These are phyloP conservation scores for Nemania diffusa DNA, from an alignment of 2,329 filamentous ascomycete genomes.

Conservation along the genomic window DNA sequence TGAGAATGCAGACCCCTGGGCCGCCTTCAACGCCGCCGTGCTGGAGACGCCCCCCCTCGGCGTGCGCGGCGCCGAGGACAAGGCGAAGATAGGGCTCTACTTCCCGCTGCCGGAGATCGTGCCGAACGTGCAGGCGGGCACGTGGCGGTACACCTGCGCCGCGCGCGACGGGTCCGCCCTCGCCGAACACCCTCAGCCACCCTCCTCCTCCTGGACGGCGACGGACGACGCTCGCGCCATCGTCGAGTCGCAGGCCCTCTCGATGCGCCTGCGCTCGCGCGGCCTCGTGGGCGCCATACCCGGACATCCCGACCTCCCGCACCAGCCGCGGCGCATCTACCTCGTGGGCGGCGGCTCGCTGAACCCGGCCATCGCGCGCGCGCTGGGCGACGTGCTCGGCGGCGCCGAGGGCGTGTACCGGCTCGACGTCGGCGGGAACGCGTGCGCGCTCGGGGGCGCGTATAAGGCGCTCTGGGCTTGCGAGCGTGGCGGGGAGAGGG, in stretches of 20 bases:
- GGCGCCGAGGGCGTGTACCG: conserved; percentile 90
- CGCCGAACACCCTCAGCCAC: conserved; percentile 44
- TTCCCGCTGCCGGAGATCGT: conserved; percentile 97
- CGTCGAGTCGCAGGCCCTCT: conserved; percentile 94
- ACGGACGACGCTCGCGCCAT: conserved; percentile 84
- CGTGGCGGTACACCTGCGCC: conserved; percentile 80
- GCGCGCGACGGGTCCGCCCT: conserved; percentile 66
- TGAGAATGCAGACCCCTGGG: conserved; percentile 69
- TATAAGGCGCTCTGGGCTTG: conserved; percentile 97
- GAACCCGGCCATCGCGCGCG: conserved; percentile 87
- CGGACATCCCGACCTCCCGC: conserved; percentile 63
- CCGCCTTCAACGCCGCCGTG: conserved; percentile 79
- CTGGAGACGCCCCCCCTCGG: conserved; percentile 76
- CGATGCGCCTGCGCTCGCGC: conserved; percentile 84
- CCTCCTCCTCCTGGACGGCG: conserved; percentile 56
- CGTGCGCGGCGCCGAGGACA: conserved; percentile 65
- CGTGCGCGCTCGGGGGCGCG: conserved; percentile 90
- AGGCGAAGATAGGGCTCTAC: conserved; percentile 90
- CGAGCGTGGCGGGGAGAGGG: conserved; percentile 63
- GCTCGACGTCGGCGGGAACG: conserved; percentile 93
- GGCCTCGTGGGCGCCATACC: conserved; percentile 73
- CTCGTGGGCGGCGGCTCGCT: conserved; percentile 92
- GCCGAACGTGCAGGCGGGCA: conserved; percentile 85
- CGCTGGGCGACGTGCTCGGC: conserved; percentile 88
- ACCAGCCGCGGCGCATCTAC: conserved; percentile 40